Evolutionary conservation across 495 filamentous ascomycete genomes (phyloP).

Genomic region (Lasiosphaeria miniovina): DNA sequence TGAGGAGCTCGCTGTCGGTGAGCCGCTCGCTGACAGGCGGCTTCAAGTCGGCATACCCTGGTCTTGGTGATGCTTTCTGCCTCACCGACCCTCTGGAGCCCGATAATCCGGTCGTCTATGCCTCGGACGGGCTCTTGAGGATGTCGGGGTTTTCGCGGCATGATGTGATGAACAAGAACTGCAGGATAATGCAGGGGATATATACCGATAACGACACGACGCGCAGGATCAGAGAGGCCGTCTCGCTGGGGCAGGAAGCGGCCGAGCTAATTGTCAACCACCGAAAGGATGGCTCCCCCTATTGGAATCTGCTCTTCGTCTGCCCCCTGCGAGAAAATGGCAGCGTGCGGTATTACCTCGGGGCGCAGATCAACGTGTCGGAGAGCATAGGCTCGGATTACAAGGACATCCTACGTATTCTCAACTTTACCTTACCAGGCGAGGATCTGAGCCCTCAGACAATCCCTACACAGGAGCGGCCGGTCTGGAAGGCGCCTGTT

Average conservation of each 20-base stretch:
- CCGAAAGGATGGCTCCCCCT: conserved; percentile 50
- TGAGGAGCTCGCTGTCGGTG: conserved; percentile 24
- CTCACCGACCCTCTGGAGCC: conserved; percentile 27
- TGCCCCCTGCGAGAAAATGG: conserved; percentile 48
- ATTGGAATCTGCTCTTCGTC: conserved; percentile 55
- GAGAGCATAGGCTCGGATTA: conserved; percentile 44
- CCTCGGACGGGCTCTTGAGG: conserved; percentile 50
- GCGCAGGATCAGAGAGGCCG: conserved; percentile 39
- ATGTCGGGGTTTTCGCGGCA: conserved; percentile 46
- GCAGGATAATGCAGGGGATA: conserved; percentile 50
- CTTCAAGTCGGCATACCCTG: conserved; percentile 27
- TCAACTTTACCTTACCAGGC: conserved; percentile 28
- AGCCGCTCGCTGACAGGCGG: conserved; percentile 7
- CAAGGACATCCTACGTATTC: conserved; percentile 48
- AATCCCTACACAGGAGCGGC: conserved; percentile 7
- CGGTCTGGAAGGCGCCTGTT: conserved; percentile 1
- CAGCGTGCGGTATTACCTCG: conserved; percentile 47
- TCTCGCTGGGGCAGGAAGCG: conserved; percentile 41
- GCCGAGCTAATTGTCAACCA: conserved; percentile 54
- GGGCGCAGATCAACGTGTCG: conserved; percentile 56
- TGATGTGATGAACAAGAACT: conserved; percentile 49
- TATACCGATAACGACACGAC: conserved; percentile 42
- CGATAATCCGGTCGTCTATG: conserved; percentile 51
- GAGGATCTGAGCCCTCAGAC: conserved; percentile 3
- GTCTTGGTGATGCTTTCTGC: conserved; percentile 37